Base-by-base conservation (phyloP, 2,329 filamentous ascomycete species). In the Calonectria pauciramosa region DNA sequence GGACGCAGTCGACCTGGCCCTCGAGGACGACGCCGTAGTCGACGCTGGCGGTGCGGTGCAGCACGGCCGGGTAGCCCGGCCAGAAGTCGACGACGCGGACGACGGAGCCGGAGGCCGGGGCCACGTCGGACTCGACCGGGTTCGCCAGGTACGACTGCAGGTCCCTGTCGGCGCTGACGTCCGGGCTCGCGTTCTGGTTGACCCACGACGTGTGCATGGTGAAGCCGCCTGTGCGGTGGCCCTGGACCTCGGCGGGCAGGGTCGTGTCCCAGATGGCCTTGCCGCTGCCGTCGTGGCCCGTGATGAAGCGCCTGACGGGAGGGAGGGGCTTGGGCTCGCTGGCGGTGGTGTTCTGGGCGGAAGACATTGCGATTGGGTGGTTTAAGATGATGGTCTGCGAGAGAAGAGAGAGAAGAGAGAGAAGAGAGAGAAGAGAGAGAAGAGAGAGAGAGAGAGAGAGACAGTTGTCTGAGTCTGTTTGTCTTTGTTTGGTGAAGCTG, bases 31-130 rank as follows among this genome's bases (percentile, higher is more conserved):
- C 59, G 26, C 75, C 77, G 38, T 78, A 78, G 72, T 80, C 79
- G 34, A 80, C 68, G 30, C 78, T 81, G 34, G 71, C 76, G 49
- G 79, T 81, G 11, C 75, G 74, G 73, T 81, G 78, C 78, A 79
- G 70, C 52, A 79, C 60, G 18, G 71, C 74, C 4, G 77, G 73
- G 52, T 63, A 77, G 38, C 76, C 76, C 8, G 77, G 76, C 73
- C 75, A 81, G 60, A 81, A 73, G 64, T 80, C 78, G 38, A 80
- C 75, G 30, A 78, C 76, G 28, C 75, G 72, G 36, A 80, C 70
- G 9, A 68, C 59, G 26, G 79, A 75, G 30, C 74, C 72, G n/a
- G 77, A 76, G n/a, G 13, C 68, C 16, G 78, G 79, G 16, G 73
- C 68, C 36, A 81, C 41, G 36, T 78, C 75, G 66, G 77, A 63